A percentile compares a stretch with the other conserved stretches of the same genome.
phyloP scores from a whole-genome alignment of 2,329 filamentous ascomycete species.

The Calonectria pseudoreteaudii region DNA sequence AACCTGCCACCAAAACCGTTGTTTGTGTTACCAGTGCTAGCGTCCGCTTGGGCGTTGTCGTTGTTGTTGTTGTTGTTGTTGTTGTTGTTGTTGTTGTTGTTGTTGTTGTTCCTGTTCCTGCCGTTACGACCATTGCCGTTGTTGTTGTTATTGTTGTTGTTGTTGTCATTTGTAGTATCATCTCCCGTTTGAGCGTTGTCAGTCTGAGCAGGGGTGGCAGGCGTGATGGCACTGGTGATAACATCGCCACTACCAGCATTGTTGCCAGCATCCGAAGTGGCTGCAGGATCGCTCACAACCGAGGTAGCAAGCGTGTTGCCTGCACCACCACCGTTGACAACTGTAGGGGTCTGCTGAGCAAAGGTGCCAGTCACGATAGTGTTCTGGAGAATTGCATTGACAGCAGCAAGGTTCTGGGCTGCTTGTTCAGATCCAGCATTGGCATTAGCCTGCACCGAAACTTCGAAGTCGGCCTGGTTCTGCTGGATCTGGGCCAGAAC shows the following conservation, averaged over 20 bases:
- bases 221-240: constrained; percentile 19
- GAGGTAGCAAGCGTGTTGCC: constrained; percentile 17
- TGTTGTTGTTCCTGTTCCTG: not conserved
- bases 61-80: not conserved
- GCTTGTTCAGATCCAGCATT: constrained; percentile 49
- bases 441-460: constrained; percentile 55
- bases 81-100: not conserved
- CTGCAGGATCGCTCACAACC: not conserved
- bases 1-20: constrained; percentile 14
- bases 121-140: not conserved
- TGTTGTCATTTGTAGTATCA: not conserved
- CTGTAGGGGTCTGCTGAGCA: constrained; percentile 48
- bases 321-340: constrained; percentile 29
- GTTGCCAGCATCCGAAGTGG: not conserved
- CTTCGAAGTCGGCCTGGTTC: constrained; percentile 63
- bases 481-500: constrained; percentile 61
- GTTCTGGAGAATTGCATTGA: constrained; percentile 51
- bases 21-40: constrained; percentile 4
- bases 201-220: not conserved
- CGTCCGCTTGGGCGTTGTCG: not conserved
- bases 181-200: constrained; percentile 14
- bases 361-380: constrained; percentile 44
- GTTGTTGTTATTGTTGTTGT: constrained; percentile 19
- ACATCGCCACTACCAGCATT: not conserved
- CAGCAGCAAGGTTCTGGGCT: constrained; percentile 50